These are phyloP conservation scores for Plenodomus biglobosus DNA, from an alignment of 2,329 filamentous ascomycete genomes.

Conservation along the genomic window DNA sequence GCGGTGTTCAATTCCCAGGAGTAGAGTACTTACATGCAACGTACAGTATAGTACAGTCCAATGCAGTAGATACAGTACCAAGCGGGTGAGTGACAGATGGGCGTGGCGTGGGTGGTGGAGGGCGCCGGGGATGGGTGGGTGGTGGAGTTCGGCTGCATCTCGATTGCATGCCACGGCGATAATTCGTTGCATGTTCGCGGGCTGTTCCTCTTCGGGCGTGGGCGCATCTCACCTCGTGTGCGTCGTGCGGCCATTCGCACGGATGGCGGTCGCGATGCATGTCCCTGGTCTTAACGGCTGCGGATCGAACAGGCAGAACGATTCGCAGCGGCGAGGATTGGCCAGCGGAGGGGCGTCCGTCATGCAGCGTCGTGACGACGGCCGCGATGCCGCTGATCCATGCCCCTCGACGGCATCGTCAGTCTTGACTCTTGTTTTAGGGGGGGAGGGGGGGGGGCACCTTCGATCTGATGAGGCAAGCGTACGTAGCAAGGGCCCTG, in stretches of 20 bases:
- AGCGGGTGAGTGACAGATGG: constrained; percentile 15
- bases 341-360: constrained; percentile 14
- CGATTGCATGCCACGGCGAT: constrained; percentile 25
- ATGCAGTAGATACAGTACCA: no score
- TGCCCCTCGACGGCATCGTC: no score
- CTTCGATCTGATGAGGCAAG: constrained; percentile 23
- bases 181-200: constrained; percentile 22
- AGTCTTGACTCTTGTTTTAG: no score
- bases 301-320: constrained; percentile 19
- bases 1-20: no score
- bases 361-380: not conserved
- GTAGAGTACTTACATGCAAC: no score
- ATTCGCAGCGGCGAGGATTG: constrained; percentile 2
- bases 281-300: constrained; percentile 26
- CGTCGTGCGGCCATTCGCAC: constrained; percentile 24
- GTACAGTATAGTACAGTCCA: no score
- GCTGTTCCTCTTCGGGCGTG: constrained; percentile 17
- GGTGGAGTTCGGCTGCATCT: constrained; percentile 28
- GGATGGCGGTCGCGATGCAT: constrained; percentile 22
- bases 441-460: constrained; percentile 11
- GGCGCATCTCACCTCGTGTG: constrained; percentile 24
- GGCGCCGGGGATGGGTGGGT: constrained; percentile 16
- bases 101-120: constrained; percentile 10
- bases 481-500: constrained; percentile 20
- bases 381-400: no score